Percentiles rank a stretch among this genome's conserved stretches.
phyloP scores from a whole-genome alignment of 768 basidiomycete species.

The Mycena haematopus region DNA sequence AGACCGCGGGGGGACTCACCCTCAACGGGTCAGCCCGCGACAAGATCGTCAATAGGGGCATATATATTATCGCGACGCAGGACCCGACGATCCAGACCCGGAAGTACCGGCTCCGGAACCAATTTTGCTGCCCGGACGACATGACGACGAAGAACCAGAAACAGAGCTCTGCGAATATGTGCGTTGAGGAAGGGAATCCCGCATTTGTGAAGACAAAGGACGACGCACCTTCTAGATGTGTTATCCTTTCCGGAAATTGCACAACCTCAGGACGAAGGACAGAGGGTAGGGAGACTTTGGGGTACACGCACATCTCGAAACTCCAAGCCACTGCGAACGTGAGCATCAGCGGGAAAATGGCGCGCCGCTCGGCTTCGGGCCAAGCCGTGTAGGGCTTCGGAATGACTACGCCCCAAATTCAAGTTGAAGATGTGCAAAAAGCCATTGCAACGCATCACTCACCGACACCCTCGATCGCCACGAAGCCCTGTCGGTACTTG shows the following conservation, averaged over 20 bases:
- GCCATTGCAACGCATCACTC: constrained; percentile 35
- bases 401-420: constrained; percentile 54
- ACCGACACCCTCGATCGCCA: constrained; percentile 52
- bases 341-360: constrained; percentile 71
- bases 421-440: constrained; percentile 1
- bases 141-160: constrained; percentile 89
- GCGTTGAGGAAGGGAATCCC: constrained; percentile 4
- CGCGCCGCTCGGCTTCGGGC: constrained; percentile 49
- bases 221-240: constrained; percentile 74
- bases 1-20: constrained; percentile 47
- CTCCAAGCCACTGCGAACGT: constrained; percentile 71
- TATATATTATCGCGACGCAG: constrained; percentile 59
- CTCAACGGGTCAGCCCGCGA: constrained; percentile 64
- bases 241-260: constrained; percentile 56
- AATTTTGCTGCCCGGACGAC: constrained; percentile 67
- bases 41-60: constrained; percentile 74
- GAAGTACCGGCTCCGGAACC: constrained; percentile 81
- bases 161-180: constrained; percentile 64
- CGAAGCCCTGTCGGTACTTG: constrained; percentile 76
- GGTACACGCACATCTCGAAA: constrained; percentile 70
- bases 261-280: neutral
- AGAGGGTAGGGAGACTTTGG: neutral
- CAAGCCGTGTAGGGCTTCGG: constrained; percentile 71
- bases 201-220: neutral
- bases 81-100: constrained; percentile 76